phyloP scores from a whole-genome alignment of 106 monocot genomes.

The Vanilla planifolia region DNA sequence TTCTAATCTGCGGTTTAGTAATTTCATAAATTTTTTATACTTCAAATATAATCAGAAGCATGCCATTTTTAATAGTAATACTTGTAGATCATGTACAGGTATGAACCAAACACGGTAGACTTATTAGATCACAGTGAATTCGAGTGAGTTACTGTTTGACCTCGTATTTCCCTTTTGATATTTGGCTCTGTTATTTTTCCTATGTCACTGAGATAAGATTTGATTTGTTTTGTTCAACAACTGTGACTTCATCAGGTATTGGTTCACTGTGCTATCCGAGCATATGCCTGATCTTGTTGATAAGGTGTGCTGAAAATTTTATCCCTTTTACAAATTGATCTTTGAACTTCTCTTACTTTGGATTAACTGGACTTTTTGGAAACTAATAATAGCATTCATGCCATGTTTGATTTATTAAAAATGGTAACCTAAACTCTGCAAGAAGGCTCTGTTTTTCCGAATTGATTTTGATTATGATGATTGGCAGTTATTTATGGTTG shows the following conservation, averaged over 20 bases:
- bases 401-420: too few relatives aligned
- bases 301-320: conserved; percentile 50
- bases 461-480: too few relatives aligned
- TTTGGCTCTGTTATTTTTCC: not conserved
- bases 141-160: conserved; percentile 53
- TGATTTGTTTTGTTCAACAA: not conserved
- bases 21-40: not conserved
- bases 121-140: conserved; percentile 76
- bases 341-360: not conserved
- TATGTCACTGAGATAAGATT: not conserved
- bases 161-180: not conserved
- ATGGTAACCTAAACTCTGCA: too few relatives aligned
- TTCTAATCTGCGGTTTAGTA: not conserved
- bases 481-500: too few relatives aligned
- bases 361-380: too few relatives aligned
- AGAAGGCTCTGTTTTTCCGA: too few relatives aligned
- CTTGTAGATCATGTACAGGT: conserved; percentile 49
- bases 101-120: conserved; percentile 98
- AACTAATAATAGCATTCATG: too few relatives aligned
- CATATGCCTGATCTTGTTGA: conserved; percentile 95
- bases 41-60: not conserved
- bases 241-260: conserved; percentile 54
- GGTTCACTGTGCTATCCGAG: conserved; percentile 80
- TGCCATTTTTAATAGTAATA: not conserved
- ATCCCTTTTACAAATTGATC: not conserved